Conservation (phyloP, 192 early-diverging fungal genomes). For the Dispira simplex region DNA sequence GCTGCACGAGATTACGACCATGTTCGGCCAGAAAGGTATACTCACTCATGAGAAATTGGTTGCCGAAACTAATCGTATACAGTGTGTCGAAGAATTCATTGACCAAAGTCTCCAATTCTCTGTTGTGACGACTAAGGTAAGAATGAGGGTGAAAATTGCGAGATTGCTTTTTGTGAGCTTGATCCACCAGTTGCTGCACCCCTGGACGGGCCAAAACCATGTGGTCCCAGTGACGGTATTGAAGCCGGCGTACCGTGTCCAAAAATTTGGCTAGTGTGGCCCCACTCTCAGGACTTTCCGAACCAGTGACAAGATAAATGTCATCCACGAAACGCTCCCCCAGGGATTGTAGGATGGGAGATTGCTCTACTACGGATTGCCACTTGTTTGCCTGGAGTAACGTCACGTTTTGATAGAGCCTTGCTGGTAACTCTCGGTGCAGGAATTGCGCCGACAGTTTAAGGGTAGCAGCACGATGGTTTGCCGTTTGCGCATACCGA, state of each 20-base stretch:
- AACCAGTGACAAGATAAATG: constrained; percentile 22
- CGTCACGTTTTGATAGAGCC: constrained; percentile 34
- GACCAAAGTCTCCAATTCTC: constrained; percentile 11
- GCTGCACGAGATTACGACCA: constrained; percentile 34
- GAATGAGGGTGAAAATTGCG: no score
- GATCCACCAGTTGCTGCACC: constrained; percentile 22
- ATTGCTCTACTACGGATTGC: constrained; percentile 23
- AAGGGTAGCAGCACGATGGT: constrained; percentile 6
- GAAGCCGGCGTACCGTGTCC: constrained; percentile 20
- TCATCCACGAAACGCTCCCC: constrained; percentile 33
- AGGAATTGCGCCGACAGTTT: constrained; percentile 32
- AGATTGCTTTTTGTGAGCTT: no score
- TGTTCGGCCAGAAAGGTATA: constrained; percentile 38
- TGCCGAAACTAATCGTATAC: constrained; percentile 40
- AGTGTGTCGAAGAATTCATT: constrained; percentile 40
- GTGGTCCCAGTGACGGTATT: constrained; percentile 18
- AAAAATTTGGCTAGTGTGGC: constrained; percentile 23
- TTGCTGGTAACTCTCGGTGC: constrained; percentile 36
- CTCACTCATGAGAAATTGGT: constrained; percentile 44
- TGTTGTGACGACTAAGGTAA: no score
- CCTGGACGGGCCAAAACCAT: constrained; percentile 23
- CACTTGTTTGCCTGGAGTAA: constrained; percentile 27
- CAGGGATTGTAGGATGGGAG: constrained; percentile 29
- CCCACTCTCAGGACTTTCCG: constrained; percentile 18
- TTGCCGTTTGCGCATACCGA: not conserved